These are phyloP conservation scores for Boletus smithii DNA, from an alignment of 1,284 basidiomycete genomes.

Conservation along the genomic window DNA sequence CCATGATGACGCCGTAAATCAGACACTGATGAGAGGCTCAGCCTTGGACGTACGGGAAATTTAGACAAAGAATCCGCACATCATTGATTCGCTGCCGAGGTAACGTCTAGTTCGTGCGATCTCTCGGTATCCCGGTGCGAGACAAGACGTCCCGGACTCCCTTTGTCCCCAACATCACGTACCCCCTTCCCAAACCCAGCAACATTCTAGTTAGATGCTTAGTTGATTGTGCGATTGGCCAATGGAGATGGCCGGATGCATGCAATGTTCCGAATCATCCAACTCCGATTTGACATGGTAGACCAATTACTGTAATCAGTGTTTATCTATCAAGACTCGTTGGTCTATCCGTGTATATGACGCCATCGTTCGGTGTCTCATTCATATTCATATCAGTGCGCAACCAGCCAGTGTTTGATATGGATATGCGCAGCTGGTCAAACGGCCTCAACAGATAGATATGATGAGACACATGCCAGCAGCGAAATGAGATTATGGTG, in stretches of 20 bases:
- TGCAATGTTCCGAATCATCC: conserved; percentile 8
- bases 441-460: conserved; percentile 13
- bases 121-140: background rate
- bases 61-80: conserved; percentile 13
- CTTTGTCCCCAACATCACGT: background rate
- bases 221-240: conserved; percentile 8
- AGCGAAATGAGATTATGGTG: background rate
- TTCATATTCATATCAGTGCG: conserved; percentile 17
- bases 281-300: conserved; percentile 16
- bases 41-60: conserved; percentile 3
- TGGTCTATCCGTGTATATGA: conserved; percentile 11
- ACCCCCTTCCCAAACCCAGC: conserved; percentile 11
- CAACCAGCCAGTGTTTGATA: background rate
- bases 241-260: conserved; percentile 8
- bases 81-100: conserved; percentile 16
- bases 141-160: background rate
- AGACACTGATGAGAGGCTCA: conserved; percentile 8
- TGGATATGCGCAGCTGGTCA: background rate
- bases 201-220: conserved; percentile 2
- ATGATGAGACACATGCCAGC: conserved; percentile 1
- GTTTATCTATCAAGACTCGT: conserved; percentile 3
- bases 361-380: conserved; percentile 16
- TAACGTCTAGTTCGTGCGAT: conserved; percentile 6
- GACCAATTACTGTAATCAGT: conserved; percentile 11
- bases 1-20: conserved; percentile 18